Percentiles rank a stretch among this genome's conserved stretches.
Evolutionary conservation across 371 early-diverging fungal genomes (phyloP).

Genomic region (Apophysomyces trapeziformis): DNA sequence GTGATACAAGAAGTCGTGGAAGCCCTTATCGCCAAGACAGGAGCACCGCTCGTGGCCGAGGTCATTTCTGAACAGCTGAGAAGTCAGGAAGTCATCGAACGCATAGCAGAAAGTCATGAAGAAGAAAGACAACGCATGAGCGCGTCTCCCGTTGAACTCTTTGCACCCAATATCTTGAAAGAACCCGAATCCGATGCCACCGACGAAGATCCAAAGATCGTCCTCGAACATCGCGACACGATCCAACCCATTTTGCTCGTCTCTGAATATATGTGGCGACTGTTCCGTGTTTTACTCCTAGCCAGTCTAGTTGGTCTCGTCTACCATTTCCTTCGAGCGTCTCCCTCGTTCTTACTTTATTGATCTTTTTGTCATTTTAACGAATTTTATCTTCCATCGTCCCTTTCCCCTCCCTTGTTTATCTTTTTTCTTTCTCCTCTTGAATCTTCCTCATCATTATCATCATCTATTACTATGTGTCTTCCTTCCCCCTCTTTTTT

Average conservation of each 20-base stretch:
- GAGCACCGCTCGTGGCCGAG: conserved; percentile 48
- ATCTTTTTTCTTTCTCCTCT: not conserved
- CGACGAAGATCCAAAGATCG: not conserved
- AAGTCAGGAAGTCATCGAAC: conserved; percentile 52
- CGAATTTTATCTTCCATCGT: not conserved
- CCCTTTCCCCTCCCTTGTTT: not conserved
- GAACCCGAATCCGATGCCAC: conserved; percentile 19
- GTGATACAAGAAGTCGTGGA: conserved; percentile 52
- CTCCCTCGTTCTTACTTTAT: conserved; percentile 17
- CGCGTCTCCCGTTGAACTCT: conserved; percentile 16
- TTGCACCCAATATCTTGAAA: conserved; percentile 23
- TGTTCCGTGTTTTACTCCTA: conserved; percentile 43
- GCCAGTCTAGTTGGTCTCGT: conserved; percentile 46
- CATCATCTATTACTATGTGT: not conserved
- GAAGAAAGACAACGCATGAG: conserved; percentile 23
- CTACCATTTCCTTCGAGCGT: conserved; percentile 38
- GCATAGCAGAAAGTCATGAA: conserved; percentile 36
- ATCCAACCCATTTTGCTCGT: conserved; percentile 21
- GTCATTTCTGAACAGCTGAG: conserved; percentile 47
- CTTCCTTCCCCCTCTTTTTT: not conserved
- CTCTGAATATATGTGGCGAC: conserved; percentile 47
- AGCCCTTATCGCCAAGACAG: conserved; percentile 43
- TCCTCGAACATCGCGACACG: not conserved
- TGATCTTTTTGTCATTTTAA: conserved; percentile 11
- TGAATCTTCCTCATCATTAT: not conserved